These are phyloP conservation scores for Pseudogymnoascus sp. DNA, from an alignment of 2,329 filamentous ascomycete species.

Conservation along the genomic window DNA sequence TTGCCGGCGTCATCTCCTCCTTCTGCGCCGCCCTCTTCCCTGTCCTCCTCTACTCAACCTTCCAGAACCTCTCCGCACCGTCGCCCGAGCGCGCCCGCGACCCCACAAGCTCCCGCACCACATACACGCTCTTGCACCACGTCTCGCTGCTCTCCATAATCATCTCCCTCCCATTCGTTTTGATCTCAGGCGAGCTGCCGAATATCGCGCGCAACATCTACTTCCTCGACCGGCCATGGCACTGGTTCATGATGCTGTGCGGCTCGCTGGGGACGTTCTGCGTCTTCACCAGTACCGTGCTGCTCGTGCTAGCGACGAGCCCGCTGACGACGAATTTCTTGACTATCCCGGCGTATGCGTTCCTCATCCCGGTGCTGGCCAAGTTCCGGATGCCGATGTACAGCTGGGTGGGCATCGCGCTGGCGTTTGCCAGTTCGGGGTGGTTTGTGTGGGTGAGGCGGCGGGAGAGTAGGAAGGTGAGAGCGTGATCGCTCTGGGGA, in stretches of 20 bases:
- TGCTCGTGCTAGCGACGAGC: constrained; percentile 41
- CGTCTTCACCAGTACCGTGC: constrained; percentile 39
- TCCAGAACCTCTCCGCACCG: constrained; percentile 33
- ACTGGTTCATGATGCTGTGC: constrained; percentile 44
- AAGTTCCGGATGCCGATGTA: constrained; percentile 40
- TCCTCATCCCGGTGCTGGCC: constrained; percentile 39
- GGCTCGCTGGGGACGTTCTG: constrained; percentile 39
- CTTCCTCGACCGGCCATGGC: constrained; percentile 45
- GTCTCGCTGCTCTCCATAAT: constrained; percentile 40
- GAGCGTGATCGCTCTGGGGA: not conserved
- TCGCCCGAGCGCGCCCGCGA: constrained; percentile 21
- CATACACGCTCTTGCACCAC: constrained; percentile 44
- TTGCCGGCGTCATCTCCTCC: constrained; percentile 44
- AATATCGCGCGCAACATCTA: constrained; percentile 44
- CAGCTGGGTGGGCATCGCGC: constrained; percentile 41
- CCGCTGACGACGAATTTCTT: constrained; percentile 42
- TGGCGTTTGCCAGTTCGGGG: constrained; percentile 40
- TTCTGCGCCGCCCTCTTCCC: constrained; percentile 44
- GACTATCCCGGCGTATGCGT: constrained; percentile 39
- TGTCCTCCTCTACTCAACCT: constrained; percentile 40
- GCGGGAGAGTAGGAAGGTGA: constrained; percentile 30
- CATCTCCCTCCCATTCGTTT: constrained; percentile 39
- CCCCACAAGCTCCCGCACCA: constrained; percentile 33
- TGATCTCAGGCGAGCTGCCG: constrained; percentile 40
- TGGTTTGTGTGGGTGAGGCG: constrained; percentile 40